Percentiles rank a stretch among this genome's conserved stretches.
Conservation (phyloP, 2,329 filamentous ascomycete species). For the Trichoderma guizhouense region DNA sequence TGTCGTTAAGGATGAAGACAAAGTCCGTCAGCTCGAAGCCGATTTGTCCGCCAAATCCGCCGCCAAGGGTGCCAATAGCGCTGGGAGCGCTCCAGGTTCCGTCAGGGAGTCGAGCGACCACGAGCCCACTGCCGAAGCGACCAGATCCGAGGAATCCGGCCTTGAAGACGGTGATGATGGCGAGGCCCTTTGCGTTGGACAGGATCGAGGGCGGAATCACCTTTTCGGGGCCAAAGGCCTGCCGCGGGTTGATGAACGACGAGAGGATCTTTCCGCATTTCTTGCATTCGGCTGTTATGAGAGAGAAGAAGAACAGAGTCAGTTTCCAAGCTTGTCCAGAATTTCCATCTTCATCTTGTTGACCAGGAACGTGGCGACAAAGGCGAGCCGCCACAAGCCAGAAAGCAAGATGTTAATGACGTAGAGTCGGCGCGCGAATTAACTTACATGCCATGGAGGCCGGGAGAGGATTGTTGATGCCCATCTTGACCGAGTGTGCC, state of each 20-base stretch:
- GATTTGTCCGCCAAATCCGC: conserved; percentile 81
- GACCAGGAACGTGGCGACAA: conserved; percentile 12
- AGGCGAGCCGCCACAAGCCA: background rate
- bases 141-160: conserved; percentile 81
- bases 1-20: conserved; percentile 96
- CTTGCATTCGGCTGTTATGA: conserved; percentile 80
- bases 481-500: conserved; percentile 27
- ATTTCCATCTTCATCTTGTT: background rate
- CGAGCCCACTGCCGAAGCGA: conserved; percentile 76
- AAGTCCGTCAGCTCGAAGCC: conserved; percentile 89
- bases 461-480: conserved; percentile 64
- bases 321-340: background rate
- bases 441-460: conserved; percentile 64
- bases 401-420: background rate
- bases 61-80: conserved; percentile 76
- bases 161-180: conserved; percentile 82
- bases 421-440: conserved; percentile 21
- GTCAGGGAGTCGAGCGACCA: conserved; percentile 74
- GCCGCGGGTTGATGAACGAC: conserved; percentile 89
- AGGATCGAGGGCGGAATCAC: conserved; percentile 90
- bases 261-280: conserved; percentile 95
- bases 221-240: conserved; percentile 94
- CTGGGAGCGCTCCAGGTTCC: conserved; percentile 78
- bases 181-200: conserved; percentile 86
- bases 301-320: conserved; percentile 2